phyloP scores from a whole-genome alignment of 768 basidiomycete species.

The Rhodotorula paludigena region DNA sequence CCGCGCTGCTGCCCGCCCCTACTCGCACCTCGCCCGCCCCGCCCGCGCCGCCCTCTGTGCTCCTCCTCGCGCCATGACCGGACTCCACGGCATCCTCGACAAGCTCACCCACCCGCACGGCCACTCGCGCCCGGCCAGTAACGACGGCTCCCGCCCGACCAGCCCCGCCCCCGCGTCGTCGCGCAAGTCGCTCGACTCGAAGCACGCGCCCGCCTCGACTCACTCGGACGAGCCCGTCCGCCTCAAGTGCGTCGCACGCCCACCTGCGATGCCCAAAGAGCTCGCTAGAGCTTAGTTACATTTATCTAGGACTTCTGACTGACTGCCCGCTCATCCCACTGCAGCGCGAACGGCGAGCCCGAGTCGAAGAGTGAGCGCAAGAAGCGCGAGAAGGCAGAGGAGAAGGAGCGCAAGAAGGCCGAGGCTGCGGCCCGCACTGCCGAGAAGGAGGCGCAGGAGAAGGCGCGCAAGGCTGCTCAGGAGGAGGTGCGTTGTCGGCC shows the following conservation, averaged over 20 bases:
- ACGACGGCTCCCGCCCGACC: not conserved
- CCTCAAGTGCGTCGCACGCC: slow-evolving; percentile 30
- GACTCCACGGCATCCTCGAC: slow-evolving; percentile 11
- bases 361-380: slow-evolving; percentile 85
- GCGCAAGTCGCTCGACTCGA: slow-evolving; percentile 13
- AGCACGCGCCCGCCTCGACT: not conserved
- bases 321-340: not conserved
- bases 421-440: slow-evolving; percentile 81
- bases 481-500: slow-evolving; percentile 54
- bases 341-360: slow-evolving; percentile 45
- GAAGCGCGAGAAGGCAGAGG: slow-evolving; percentile 81
- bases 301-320: not conserved
- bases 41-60: not conserved
- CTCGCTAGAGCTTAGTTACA: too few relatives aligned
- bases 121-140: not conserved
- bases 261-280: not conserved
- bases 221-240: slow-evolving; percentile 12
- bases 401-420: slow-evolving; percentile 84
- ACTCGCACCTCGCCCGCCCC: slow-evolving; percentile 1
- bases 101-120: slow-evolving; percentile 6
- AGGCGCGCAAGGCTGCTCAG: slow-evolving; percentile 60
- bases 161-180: not conserved
- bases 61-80: slow-evolving; percentile 14
- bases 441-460: slow-evolving; percentile 70
- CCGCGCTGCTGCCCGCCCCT: not conserved